phyloP scores from a whole-genome alignment of 352 stramenopile genomes.

The Phytophthora lateralis region DNA sequence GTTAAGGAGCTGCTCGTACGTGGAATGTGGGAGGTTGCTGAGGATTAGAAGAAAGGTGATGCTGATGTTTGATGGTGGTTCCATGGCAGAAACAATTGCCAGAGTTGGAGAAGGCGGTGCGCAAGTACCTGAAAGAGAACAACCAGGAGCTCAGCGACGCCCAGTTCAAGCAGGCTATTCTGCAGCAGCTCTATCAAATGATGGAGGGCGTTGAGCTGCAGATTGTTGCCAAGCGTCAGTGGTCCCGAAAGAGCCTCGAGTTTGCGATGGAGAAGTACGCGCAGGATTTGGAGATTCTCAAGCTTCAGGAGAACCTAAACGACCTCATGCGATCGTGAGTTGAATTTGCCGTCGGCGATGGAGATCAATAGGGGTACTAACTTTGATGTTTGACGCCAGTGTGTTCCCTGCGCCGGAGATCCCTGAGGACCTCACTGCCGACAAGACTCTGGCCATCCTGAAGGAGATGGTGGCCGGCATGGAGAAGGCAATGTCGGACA shows the following conservation, averaged over 20 bases:
- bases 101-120: slow-evolving; percentile 65
- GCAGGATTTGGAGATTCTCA: slow-evolving; percentile 63
- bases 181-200: slow-evolving; percentile 77
- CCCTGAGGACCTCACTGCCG: slow-evolving; percentile 66
- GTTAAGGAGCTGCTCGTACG: slow-evolving; percentile 76
- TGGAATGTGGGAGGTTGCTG: not conserved
- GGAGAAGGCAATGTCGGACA: slow-evolving; percentile 81
- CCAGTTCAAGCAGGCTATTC: slow-evolving; percentile 77
- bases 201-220: slow-evolving; percentile 73
- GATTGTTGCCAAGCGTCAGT: slow-evolving; percentile 66
- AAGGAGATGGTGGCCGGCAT: slow-evolving; percentile 69
- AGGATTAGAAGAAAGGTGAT: not conserved
- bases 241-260: slow-evolving; percentile 66
- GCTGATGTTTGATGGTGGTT: slow-evolving; percentile 7
- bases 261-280: slow-evolving; percentile 65
- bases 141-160: slow-evolving; percentile 66
- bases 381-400: slow-evolving; percentile 26
- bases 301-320: slow-evolving; percentile 72
- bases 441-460: slow-evolving; percentile 76
- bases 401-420: slow-evolving; percentile 71
- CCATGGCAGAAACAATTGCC: slow-evolving; percentile 62
- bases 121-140: slow-evolving; percentile 71
- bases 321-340: slow-evolving; percentile 65
- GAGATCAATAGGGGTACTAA: slow-evolving; percentile 8
- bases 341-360: not conserved